Conservation (phyloP, 2,329 filamentous ascomycete species). For the Alternaria angustiovoidea region DNA sequence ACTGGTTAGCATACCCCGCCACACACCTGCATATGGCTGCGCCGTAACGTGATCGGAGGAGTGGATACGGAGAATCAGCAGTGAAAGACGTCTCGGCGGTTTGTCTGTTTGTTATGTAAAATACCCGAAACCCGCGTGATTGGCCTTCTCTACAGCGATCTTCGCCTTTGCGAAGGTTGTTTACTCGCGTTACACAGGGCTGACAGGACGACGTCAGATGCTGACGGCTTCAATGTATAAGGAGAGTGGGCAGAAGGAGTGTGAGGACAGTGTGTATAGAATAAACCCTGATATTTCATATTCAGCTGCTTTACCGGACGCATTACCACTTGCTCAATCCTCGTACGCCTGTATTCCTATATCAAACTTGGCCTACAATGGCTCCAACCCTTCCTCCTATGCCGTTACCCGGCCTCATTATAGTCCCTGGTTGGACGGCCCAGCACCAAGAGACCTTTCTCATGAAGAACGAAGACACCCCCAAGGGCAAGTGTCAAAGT, state of each 20-base stretch:
- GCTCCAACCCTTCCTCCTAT: constrained; percentile 17
- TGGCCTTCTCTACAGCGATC: not conserved
- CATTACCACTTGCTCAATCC: not conserved
- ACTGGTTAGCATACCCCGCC: not conserved
- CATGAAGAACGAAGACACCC: constrained; percentile 20
- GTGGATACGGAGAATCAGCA: not conserved
- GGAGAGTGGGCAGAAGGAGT: not conserved
- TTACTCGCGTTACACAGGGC: not conserved
- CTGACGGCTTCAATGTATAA: not conserved
- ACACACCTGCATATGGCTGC: not conserved
- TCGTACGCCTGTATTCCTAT: not conserved
- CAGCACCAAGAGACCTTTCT: constrained; percentile 21
- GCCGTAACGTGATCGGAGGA: not conserved
- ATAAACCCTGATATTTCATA: not conserved
- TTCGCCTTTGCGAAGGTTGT: not conserved
- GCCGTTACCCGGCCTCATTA: constrained; percentile 22
- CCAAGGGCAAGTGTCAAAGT: constrained; percentile 8
- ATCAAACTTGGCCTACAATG: not conserved
- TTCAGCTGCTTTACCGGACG: not conserved
- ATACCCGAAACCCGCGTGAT: not conserved
- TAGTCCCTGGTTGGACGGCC: constrained; percentile 27
- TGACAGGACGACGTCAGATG: constrained; percentile 2
- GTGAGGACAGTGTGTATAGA: not conserved
- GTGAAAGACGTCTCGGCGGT: not conserved
- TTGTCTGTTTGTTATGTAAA: not conserved